A percentile compares a stretch with the other conserved stretches of the same genome.
Conservation (phyloP, 2,329 filamentous ascomycete genomes). For the Metarhizium rileyi region DNA sequence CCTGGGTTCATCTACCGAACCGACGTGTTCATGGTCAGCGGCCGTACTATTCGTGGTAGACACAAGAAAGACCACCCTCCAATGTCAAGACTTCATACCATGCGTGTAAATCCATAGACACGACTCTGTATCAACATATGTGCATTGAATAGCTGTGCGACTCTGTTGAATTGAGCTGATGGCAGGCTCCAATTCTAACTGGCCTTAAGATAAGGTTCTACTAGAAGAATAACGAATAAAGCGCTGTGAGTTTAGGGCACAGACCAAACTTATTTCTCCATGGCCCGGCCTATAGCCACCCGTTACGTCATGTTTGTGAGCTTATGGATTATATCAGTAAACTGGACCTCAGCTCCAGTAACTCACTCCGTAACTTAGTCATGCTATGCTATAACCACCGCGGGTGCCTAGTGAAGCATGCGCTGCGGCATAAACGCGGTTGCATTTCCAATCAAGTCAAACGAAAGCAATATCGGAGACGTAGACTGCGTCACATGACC, state of each 20-base stretch:
- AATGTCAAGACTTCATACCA: neutral
- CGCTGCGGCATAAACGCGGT: neutral
- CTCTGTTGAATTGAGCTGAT: conserved; percentile 8
- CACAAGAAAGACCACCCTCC: neutral
- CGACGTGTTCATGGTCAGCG: conserved; percentile 74
- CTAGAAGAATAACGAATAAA: conserved; percentile 1
- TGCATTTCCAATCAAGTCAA: neutral
- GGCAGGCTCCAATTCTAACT: neutral
- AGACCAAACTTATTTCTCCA: neutral
- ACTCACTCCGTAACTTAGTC: neutral
- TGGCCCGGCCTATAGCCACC: neutral
- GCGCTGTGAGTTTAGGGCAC: neutral
- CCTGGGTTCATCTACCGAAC: conserved; percentile 85
- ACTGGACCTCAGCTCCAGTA: neutral
- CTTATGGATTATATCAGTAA: neutral
- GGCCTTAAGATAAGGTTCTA: neutral
- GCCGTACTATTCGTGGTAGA: conserved; percentile 86
- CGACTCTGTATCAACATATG: conserved; percentile 23
- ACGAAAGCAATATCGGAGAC: neutral
- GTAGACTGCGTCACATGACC: neutral
- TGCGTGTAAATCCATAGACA: neutral
- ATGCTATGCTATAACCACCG: neutral
- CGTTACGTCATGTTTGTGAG: neutral
- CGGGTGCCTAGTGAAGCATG: neutral
- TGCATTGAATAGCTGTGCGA: conserved; percentile 23